These are phyloP conservation scores for Aspergillus melleus DNA, from an alignment of 2,329 filamentous ascomycete species.

Conservation along the genomic window DNA sequence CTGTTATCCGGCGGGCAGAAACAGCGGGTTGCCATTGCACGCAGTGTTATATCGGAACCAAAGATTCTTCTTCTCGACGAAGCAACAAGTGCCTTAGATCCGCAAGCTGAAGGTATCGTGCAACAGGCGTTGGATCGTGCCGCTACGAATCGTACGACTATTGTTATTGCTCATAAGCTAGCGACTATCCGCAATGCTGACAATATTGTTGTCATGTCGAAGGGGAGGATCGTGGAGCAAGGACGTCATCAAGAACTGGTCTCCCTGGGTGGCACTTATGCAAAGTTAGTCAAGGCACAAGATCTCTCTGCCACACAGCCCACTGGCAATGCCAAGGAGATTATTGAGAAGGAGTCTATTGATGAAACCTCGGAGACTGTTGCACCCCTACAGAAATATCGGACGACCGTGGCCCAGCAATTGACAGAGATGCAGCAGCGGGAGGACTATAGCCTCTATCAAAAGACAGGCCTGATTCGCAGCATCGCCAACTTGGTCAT, in stretches of 20 bases:
- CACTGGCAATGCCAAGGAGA: neutral
- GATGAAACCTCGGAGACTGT: no score
- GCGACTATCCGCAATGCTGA: conserved; percentile 45
- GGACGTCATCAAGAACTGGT: conserved; percentile 38
- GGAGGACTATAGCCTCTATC: neutral
- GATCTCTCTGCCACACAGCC: conserved; percentile 32
- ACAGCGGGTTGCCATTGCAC: conserved; percentile 82
- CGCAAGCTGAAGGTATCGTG: conserved; percentile 80
- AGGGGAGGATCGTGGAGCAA: conserved; percentile 45
- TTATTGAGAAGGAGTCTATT: neutral
- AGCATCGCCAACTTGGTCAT: no score
- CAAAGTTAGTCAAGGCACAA: conserved; percentile 47
- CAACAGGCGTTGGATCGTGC: conserved; percentile 77
- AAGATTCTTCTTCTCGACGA: conserved; percentile 86
- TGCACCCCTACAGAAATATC: neutral
- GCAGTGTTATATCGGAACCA: conserved; percentile 76
- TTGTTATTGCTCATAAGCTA: conserved; percentile 46
- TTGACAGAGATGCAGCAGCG: conserved; percentile 6
- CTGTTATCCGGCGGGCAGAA: conserved; percentile 84
- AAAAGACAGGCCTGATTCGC: conserved; percentile 7
- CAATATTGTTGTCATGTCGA: conserved; percentile 46
- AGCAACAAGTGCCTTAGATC: conserved; percentile 84
- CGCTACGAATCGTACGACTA: conserved; percentile 51
- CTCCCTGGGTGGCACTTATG: conserved; percentile 42
- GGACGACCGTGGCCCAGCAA: conserved; percentile 16